These are phyloP conservation scores for Ampelocalamus luodianensis DNA, from an alignment of 176 grass and related monocot species.

Conservation along the genomic window DNA sequence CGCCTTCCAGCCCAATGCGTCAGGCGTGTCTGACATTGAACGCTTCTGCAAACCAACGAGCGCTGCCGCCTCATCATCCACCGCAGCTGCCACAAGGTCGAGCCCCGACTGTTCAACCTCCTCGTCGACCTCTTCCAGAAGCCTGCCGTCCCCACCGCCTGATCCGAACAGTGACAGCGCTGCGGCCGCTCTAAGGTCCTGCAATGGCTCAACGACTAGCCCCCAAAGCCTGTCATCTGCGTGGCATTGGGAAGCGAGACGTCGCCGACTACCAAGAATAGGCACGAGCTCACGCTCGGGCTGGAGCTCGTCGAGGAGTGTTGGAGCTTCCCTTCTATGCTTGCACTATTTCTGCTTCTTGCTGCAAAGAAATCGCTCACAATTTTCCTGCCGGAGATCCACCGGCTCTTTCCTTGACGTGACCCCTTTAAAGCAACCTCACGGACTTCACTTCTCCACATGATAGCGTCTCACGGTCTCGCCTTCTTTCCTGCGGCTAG, in stretches of 20 bases:
- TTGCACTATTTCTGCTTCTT: too few species aligned
- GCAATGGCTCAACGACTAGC: slow-evolving; percentile 47
- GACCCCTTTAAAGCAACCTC: too few species aligned
- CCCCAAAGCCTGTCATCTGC: slow-evolving; percentile 49
- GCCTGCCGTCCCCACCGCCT: slow-evolving; percentile 22
- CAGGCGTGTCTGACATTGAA: slow-evolving; percentile 27
- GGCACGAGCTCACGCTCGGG: slow-evolving; percentile 57
- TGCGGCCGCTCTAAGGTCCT: background rate
- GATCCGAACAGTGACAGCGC: background rate
- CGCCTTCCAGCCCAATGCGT: background rate
- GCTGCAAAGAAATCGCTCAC: too few species aligned
- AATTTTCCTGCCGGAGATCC: too few species aligned
- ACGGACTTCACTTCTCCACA: too few species aligned
- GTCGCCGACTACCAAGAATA: slow-evolving; percentile 24
- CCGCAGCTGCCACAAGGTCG: slow-evolving; percentile 52
- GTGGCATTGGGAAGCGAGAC: slow-evolving; percentile 70
- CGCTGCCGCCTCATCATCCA: slow-evolving; percentile 41
- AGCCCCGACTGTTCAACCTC: slow-evolving; percentile 37
- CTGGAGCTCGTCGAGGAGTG: too few species aligned
- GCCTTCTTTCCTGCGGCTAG: too few species aligned
- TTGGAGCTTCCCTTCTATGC: too few species aligned
- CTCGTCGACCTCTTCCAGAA: slow-evolving; percentile 32
- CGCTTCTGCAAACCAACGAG: background rate
- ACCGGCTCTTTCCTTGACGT: too few species aligned
- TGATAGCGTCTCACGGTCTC: too few species aligned